phyloP scores from a whole-genome alignment of 2,329 filamentous ascomycete genomes.

The Aspergillus sp. region DNA sequence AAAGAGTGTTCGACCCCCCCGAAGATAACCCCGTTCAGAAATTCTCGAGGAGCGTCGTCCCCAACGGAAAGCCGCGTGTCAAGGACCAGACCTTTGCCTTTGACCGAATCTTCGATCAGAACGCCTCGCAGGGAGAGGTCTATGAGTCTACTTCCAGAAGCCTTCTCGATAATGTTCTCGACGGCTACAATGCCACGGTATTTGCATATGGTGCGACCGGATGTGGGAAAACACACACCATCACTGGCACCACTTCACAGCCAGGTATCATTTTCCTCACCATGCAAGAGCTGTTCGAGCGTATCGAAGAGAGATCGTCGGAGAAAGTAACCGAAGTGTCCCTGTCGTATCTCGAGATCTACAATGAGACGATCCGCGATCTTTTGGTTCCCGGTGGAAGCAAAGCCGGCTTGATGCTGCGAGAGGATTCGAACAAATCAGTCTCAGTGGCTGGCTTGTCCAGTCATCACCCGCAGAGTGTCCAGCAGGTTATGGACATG shows the following conservation, averaged over 20 bases:
- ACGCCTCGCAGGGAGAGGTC: conserved; percentile 82
- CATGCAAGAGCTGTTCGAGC: conserved; percentile 98
- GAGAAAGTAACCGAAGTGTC: conserved; percentile 88
- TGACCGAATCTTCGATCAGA: conserved; percentile 94
- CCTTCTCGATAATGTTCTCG: conserved; percentile 88
- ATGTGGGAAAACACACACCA: conserved; percentile 97
- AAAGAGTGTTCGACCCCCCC: conserved; percentile 89
- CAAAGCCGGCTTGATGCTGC: conserved; percentile 79
- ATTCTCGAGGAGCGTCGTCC: conserved; percentile 74
- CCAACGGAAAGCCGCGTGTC: conserved; percentile 71
- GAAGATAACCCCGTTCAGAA: conserved; percentile 89
- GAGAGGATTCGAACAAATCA: conserved; percentile 88
- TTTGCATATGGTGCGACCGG: conserved; percentile 98
- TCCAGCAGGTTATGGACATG: conserved; percentile 98
- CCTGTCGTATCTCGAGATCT: conserved; percentile 94
- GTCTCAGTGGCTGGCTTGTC: conserved; percentile 87
- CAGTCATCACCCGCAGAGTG: conserved; percentile 82
- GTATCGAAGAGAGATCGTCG: conserved; percentile 75
- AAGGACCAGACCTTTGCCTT: conserved; percentile 98
- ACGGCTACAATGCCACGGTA: conserved; percentile 97
- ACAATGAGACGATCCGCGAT: conserved; percentile 98
- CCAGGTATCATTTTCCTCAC: conserved; percentile 98
- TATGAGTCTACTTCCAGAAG: conserved; percentile 87
- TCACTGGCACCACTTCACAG: conserved; percentile 82
- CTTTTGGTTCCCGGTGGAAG: conserved; percentile 77